Conservation (phyloP, 1,139 yeast genomes). For the Chernovozyma aurita region DNA sequence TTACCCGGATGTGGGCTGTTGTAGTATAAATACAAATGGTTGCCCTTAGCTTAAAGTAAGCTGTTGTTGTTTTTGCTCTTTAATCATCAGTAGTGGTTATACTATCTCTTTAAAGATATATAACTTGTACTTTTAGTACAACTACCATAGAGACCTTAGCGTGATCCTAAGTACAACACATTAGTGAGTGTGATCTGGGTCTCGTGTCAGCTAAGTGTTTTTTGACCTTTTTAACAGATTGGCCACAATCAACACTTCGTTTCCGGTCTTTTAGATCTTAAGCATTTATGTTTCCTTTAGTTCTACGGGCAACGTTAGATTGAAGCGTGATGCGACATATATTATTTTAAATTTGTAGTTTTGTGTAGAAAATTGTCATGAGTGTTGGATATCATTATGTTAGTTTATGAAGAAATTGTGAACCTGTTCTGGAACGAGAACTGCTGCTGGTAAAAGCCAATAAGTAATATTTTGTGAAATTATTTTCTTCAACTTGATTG, state of each 20-base stretch:
- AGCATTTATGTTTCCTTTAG: slow-evolving; percentile 24
- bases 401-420: too few species aligned
- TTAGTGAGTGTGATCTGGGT: slow-evolving; percentile 33
- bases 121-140: slow-evolving; percentile 38
- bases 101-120: slow-evolving; percentile 57
- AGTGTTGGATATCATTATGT: too few species aligned
- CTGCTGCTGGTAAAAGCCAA: too few species aligned
- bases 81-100: slow-evolving; percentile 70
- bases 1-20: slow-evolving; percentile 14
- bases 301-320: slow-evolving; percentile 30
- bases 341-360: too few species aligned
- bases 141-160: slow-evolving; percentile 52
- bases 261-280: slow-evolving; percentile 68
- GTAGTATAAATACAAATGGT: slow-evolving; percentile 13
- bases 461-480: too few species aligned
- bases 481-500: too few species aligned
- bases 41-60: slow-evolving; percentile 20
- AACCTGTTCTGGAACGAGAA: too few species aligned
- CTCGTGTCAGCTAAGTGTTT: slow-evolving; percentile 51
- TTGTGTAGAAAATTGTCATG: too few species aligned
- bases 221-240: slow-evolving; percentile 57
- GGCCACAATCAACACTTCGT: slow-evolving; percentile 69
- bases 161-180: slow-evolving; percentile 29
- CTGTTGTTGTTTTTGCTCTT: slow-evolving; percentile 20
- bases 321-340: slow-evolving; percentile 48